These are phyloP conservation scores for Parascedosporium putredinis DNA, from an alignment of 2,329 filamentous ascomycete genomes.

Conservation along the genomic window DNA sequence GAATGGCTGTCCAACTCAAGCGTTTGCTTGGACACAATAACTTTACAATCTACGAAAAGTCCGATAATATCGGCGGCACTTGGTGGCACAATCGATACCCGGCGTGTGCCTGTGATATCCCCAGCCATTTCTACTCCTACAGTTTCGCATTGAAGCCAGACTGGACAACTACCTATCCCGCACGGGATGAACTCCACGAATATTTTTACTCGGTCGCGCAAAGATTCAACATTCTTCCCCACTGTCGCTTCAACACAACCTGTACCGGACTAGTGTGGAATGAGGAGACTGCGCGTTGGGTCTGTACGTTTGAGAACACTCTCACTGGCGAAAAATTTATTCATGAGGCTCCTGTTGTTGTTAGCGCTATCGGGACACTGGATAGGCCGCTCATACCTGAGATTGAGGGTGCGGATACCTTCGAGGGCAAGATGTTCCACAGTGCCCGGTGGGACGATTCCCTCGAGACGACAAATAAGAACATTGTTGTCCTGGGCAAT, in stretches of 20 bases:
- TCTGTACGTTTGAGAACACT: constrained; percentile 11
- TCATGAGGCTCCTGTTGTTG: constrained; percentile 1
- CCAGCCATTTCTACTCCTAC: constrained; percentile 18
- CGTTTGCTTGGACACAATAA: constrained; percentile 14
- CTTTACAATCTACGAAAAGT: constrained; percentile 16
- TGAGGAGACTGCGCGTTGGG: constrained; percentile 13
- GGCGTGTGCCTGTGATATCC: neutral
- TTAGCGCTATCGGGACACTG: constrained; percentile 12
- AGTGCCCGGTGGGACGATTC: constrained; percentile 24
- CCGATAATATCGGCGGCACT: constrained; percentile 14
- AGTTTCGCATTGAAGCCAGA: constrained; percentile 18
- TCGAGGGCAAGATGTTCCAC: neutral
- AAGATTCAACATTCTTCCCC: constrained; percentile 13
- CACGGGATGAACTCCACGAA: constrained; percentile 17
- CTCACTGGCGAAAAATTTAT: constrained; percentile 8
- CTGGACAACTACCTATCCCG: constrained; percentile 17
- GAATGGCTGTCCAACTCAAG: constrained; percentile 14
- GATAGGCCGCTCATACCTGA: neutral
- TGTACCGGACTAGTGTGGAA: constrained; percentile 16
- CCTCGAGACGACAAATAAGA: constrained; percentile 25
- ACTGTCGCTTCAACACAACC: constrained; percentile 12
- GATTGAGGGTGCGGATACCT: neutral
- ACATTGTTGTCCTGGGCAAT: constrained; percentile 28
- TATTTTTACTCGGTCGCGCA: constrained; percentile 15
- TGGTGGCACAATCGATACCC: constrained; percentile 14